These are phyloP conservation scores for Macroventuria anomochaeta DNA, from an alignment of 2,329 filamentous ascomycete species.

Conservation along the genomic window DNA sequence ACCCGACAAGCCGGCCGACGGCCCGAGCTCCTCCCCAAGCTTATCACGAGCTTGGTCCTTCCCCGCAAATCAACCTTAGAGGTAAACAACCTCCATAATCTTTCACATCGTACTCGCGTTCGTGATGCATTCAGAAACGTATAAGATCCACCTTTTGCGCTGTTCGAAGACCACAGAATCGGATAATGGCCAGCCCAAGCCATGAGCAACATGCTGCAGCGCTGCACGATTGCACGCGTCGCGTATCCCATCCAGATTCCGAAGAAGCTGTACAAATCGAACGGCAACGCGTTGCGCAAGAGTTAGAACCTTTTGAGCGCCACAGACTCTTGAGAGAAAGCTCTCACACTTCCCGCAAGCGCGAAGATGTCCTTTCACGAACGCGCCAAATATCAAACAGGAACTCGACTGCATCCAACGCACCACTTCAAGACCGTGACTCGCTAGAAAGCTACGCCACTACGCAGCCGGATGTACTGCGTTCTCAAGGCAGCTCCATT, in stretches of 20 bases:
- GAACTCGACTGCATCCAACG: constrained; percentile 8
- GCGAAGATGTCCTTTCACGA: constrained; percentile 1
- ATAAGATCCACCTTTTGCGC: not conserved
- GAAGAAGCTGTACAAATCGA: constrained; percentile 29
- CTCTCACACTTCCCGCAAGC: not conserved
- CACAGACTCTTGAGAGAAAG: not conserved
- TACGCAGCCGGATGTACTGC: constrained; percentile 5
- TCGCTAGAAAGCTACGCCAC: constrained; percentile 12
- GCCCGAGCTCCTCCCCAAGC: constrained; percentile 4
- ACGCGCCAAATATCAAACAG: constrained; percentile 12
- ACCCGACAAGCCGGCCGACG: constrained; percentile 15
- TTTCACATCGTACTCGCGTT: not conserved
- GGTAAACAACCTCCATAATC: not conserved
- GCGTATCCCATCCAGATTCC: constrained; percentile 25
- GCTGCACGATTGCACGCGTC: constrained; percentile 18
- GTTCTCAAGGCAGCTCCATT: not conserved
- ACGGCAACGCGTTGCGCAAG: constrained; percentile 23
- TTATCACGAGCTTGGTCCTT: constrained; percentile 1
- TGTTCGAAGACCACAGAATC: not conserved
- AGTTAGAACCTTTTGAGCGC: constrained; percentile 18
- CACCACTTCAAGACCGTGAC: constrained; percentile 1
- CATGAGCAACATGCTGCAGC: constrained; percentile 20
- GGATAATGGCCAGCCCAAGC: constrained; percentile 4
- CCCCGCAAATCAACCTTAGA: not conserved
- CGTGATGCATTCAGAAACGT: not conserved